A percentile compares a stretch with the other conserved stretches of the same genome.
phyloP scores from a whole-genome alignment of 768 basidiomycete species.

The Ramaria sp. region DNA sequence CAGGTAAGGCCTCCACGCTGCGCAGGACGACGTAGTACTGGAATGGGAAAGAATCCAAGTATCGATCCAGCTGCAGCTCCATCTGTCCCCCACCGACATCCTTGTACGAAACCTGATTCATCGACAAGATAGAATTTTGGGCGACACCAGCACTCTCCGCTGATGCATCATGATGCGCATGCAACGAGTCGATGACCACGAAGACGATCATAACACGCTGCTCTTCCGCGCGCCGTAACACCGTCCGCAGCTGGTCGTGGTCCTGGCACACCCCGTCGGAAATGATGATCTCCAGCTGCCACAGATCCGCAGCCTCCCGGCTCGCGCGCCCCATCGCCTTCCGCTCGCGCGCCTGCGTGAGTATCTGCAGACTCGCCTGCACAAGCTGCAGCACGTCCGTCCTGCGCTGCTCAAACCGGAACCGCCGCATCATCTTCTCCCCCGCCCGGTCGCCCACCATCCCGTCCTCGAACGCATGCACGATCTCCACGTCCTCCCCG shows the following conservation, averaged over 20 bases:
- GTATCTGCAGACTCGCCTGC: slow-evolving; percentile 62
- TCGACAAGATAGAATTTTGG: slow-evolving; percentile 78
- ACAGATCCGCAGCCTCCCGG: slow-evolving; percentile 67
- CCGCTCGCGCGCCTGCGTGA: slow-evolving; percentile 68
- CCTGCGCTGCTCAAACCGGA: slow-evolving; percentile 81
- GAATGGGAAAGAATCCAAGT: slow-evolving; percentile 95
- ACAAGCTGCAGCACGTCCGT: slow-evolving; percentile 82
- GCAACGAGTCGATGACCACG: slow-evolving; percentile 86
- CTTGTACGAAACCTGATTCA: slow-evolving; percentile 88
- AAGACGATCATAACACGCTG: slow-evolving; percentile 94
- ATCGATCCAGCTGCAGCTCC: slow-evolving; percentile 81
- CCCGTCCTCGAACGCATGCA: slow-evolving; percentile 79
- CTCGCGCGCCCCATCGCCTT: slow-evolving; percentile 38
- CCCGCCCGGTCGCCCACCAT: slow-evolving; percentile 77
- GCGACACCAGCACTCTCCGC: slow-evolving; percentile 11
- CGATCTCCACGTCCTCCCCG: slow-evolving; percentile 76
- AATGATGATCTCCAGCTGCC: slow-evolving; percentile 98
- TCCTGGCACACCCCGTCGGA: slow-evolving; percentile 99
- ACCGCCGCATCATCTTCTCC: slow-evolving; percentile 67
- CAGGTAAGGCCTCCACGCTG: slow-evolving; percentile 83
- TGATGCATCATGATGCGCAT: slow-evolving; percentile 26
- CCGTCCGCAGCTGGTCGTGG: slow-evolving; percentile 71
- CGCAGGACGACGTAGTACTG: slow-evolving; percentile 94
- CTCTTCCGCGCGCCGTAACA: slow-evolving; percentile 78
- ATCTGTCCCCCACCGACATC: slow-evolving; percentile 58